phyloP scores from a whole-genome alignment of 2,329 filamentous ascomycete genomes.

The Gyromitra esculenta region DNA sequence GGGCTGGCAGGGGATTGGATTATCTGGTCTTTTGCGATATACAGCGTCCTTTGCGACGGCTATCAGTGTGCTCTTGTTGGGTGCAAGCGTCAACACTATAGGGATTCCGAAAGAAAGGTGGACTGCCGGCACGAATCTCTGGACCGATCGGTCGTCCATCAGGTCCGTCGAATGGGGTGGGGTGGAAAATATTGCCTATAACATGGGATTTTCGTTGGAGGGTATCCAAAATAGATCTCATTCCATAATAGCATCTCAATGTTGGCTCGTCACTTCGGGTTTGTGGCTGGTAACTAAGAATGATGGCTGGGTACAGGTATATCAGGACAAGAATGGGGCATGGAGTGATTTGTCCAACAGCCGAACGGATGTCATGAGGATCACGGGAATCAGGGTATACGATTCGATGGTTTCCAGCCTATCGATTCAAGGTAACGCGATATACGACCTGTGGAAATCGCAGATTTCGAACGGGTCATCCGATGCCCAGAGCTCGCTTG shows the following conservation, averaged over 20 bases:
- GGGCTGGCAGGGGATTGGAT: conserved; percentile 9
- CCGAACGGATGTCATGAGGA: not conserved
- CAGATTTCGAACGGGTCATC: conserved; percentile 1
- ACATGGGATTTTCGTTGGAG: conserved; percentile 20
- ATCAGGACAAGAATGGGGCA: conserved; percentile 10
- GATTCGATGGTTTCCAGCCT: not conserved
- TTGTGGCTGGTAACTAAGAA: conserved; percentile 1
- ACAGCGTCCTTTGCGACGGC: not conserved
- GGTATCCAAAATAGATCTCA: not conserved
- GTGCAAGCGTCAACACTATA: conserved; percentile 12
- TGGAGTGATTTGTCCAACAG: not conserved
- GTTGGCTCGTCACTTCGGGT: conserved; percentile 7
- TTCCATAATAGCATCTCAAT: not conserved
- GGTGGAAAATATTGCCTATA: conserved; percentile 12
- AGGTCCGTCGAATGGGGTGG: conserved; percentile 14
- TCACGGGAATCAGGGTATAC: not conserved
- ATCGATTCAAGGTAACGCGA: conserved; percentile 3
- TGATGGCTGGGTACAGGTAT: conserved; percentile 8
- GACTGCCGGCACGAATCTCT: not conserved
- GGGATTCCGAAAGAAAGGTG: conserved; percentile 24
- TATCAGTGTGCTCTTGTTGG: conserved; percentile 5
- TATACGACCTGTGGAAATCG: conserved; percentile 20
- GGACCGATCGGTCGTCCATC: conserved; percentile 18
- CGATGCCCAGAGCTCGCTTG: conserved; percentile 1
- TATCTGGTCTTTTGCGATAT: not conserved